A percentile compares a stretch with the other conserved stretches of the same genome.
Evolutionary conservation across 345 rosid genomes (phyloP).

Genomic region (Moringa oleifera): DNA sequence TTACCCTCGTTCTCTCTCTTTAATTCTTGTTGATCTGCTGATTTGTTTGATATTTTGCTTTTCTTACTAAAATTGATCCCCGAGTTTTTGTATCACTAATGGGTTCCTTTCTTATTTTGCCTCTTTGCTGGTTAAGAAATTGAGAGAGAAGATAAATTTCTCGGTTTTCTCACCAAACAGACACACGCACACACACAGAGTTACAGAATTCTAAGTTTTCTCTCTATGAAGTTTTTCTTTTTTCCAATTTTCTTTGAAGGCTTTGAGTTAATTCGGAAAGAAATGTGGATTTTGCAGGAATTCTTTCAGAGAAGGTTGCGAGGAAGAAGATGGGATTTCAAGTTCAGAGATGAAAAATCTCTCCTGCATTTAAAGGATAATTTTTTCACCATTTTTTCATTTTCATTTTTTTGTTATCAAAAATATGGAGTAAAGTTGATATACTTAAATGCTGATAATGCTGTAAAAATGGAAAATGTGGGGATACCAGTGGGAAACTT

Average conservation of each 20-base stretch:
- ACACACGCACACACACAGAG: not conserved
- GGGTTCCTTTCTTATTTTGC: not conserved
- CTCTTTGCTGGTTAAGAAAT: not conserved
- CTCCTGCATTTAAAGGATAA: constrained; percentile 10
- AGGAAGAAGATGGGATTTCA: constrained; percentile 46
- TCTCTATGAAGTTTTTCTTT: constrained; percentile 2
- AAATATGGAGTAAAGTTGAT: constrained; percentile 15
- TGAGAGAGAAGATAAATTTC: too few species aligned
- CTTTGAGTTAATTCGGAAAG: not conserved
- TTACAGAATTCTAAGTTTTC: not conserved
- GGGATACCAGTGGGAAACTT: constrained; percentile 10
- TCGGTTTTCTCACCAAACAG: not conserved
- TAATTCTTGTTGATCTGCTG: not conserved
- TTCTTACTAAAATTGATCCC: not conserved
- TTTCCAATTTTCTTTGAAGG: not conserved
- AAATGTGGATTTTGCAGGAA: constrained; percentile 26
- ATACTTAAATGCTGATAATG: constrained; percentile 12
- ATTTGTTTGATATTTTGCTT: too few species aligned
- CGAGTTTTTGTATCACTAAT: too few species aligned
- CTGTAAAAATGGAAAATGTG: constrained; percentile 27
- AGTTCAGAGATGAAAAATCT: constrained; percentile 30
- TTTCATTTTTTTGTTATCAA: constrained; percentile 14
- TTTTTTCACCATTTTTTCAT: constrained; percentile 5
- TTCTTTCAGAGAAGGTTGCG: constrained; percentile 28
- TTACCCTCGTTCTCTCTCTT: not conserved